Evolutionary conservation across 495 filamentous ascomycete genomes (phyloP).

Genomic region (Pseudomonodictys pantanalensis): DNA sequence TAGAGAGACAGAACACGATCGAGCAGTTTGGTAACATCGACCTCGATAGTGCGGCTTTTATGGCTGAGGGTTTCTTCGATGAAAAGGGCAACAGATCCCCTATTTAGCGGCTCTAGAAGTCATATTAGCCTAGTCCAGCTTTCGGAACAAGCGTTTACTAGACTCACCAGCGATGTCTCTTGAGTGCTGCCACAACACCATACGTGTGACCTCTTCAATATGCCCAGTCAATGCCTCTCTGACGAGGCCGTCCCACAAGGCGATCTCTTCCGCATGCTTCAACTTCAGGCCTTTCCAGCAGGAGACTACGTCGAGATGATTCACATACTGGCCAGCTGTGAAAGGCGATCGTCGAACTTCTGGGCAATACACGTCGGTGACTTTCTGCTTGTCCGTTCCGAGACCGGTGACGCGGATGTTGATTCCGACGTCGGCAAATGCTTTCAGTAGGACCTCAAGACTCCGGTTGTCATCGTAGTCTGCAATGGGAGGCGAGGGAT

Average conservation of each 20-base stretch:
- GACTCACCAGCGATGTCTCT: slow-evolving; percentile 6
- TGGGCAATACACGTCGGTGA: slow-evolving; percentile 23
- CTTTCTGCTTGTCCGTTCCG: background rate
- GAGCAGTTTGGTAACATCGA: slow-evolving; percentile 10
- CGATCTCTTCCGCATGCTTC: slow-evolving; percentile 24
- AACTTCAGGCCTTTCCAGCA: slow-evolving; percentile 32
- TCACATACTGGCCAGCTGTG: background rate
- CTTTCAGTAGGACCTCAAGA: background rate
- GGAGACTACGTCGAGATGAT: slow-evolving; percentile 26
- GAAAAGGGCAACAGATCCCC: no score
- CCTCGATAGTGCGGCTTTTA: no score
- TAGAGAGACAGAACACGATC: slow-evolving; percentile 5
- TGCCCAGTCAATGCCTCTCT: slow-evolving; percentile 13
- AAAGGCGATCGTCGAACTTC: slow-evolving; percentile 14
- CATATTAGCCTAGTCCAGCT: no score
- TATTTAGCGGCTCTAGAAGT: no score
- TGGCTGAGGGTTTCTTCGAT: no score
- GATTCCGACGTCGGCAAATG: background rate
- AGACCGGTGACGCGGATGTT: slow-evolving; percentile 11
- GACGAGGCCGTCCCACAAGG: slow-evolving; percentile 24
- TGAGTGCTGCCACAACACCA: background rate
- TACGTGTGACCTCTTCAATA: background rate
- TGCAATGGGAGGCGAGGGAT: background rate
- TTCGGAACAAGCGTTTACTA: no score
- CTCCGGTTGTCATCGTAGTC: background rate